Percentiles rank a stretch among this genome's conserved stretches.
phyloP scores from a whole-genome alignment of 148 eudicot species.

The Rhododendron griersonianum region DNA sequence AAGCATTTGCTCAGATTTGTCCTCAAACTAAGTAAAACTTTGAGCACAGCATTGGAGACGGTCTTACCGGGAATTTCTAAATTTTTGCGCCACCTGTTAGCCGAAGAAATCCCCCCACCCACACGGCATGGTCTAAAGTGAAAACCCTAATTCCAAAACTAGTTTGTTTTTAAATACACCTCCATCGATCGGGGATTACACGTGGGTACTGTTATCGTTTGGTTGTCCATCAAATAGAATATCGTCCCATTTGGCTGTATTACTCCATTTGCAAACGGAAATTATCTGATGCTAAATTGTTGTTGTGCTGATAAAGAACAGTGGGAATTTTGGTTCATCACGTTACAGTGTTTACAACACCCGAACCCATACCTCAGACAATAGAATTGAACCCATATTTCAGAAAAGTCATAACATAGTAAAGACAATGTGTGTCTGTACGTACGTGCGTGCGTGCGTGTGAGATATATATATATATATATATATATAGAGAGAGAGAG shows the following conservation, averaged over 20 bases:
- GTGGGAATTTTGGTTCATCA: background rate
- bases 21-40: background rate
- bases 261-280: background rate
- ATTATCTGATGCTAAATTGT: background rate
- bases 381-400: background rate
- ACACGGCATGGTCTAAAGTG: background rate
- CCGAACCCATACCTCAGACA: background rate
- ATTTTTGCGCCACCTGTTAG: background rate
- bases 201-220: too few species aligned
- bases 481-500: conserved; percentile 21
- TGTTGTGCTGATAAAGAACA: background rate
- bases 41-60: background rate
- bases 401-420: background rate
- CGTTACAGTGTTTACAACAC: background rate
- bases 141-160: background rate
- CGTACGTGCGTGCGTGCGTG: too few species aligned
- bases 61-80: background rate
- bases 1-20: background rate
- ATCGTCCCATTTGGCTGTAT: background rate
- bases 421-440: background rate
- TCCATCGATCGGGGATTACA: too few species aligned
- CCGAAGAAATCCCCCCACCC: background rate
- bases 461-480: background rate
- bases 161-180: background rate
- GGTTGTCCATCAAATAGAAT: background rate